Percentiles rank a stretch among this genome's conserved stretches.
phyloP scores from a whole-genome alignment of 345 rosid genomes.

The Lepidium aucheri region DNA sequence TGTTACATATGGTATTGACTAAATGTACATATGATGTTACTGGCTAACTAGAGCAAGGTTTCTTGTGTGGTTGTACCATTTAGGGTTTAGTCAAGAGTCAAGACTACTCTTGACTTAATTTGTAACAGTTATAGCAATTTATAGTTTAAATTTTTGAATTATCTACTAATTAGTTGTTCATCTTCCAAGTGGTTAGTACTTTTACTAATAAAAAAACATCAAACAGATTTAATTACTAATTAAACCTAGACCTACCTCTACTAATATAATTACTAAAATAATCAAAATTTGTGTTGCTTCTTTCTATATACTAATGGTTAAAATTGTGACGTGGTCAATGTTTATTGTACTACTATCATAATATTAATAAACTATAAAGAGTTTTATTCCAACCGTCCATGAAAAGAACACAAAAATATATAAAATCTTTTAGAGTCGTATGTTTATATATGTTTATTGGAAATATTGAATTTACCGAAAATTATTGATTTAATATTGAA shows the following conservation, averaged over 20 bases:
- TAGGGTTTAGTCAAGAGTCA: conserved; percentile 20
- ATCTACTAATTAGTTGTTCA: conserved; percentile 4
- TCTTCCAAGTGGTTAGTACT: conserved; percentile 14
- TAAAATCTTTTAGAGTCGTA: not conserved
- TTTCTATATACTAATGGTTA: not conserved
- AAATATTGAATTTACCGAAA: too few species aligned
- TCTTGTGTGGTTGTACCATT: conserved; percentile 23
- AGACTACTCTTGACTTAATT: conserved; percentile 17
- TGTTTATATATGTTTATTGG: too few species aligned
- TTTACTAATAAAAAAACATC: not conserved
- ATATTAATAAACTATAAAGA: not conserved
- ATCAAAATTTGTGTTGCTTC: not conserved
- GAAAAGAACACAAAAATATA: not conserved
- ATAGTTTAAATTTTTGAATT: conserved; percentile 1
- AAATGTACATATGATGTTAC: not conserved
- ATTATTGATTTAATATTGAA: too few species aligned
- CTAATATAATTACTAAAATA: not conserved
- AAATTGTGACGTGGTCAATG: not conserved
- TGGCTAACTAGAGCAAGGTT: not conserved
- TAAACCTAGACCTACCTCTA: conserved; percentile 1
- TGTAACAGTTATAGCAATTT: conserved; percentile 12
- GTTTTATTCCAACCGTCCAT: not conserved
- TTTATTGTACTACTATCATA: not conserved
- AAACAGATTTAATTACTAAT: conserved; percentile 5
- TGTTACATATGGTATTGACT: not conserved